These are phyloP conservation scores for Amphichorda felina DNA, from an alignment of 2,329 filamentous ascomycete genomes.

Conservation along the genomic window DNA sequence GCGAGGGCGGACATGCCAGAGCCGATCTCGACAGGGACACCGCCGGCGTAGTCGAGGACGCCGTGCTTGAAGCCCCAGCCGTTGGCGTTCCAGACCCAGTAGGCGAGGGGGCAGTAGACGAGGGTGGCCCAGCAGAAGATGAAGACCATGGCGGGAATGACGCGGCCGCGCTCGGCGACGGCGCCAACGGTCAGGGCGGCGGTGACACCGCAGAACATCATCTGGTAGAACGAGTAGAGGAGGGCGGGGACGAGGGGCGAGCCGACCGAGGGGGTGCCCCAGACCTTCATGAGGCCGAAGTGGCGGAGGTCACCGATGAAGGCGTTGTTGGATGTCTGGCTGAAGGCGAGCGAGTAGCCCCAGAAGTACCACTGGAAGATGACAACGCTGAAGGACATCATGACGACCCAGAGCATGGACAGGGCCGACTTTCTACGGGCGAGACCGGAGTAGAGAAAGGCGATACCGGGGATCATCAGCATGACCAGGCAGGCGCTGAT, in stretches of 20 bases:
- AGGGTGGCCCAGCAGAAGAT: conserved; percentile 92
- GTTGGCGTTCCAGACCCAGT: conserved; percentile 93
- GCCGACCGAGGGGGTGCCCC: conserved; percentile 76
- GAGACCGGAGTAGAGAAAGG: conserved; percentile 93
- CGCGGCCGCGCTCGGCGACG: conserved; percentile 84
- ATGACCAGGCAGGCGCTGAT: conserved; percentile 84
- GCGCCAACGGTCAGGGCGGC: conserved; percentile 85
- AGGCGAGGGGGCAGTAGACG: conserved; percentile 93
- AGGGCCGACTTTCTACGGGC: conserved; percentile 96
- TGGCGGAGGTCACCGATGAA: conserved; percentile 87
- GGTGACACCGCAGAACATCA: conserved; percentile 95
- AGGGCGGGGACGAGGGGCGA: conserved; percentile 81
- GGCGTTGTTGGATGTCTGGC: conserved; percentile 65
- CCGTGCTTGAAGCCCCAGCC: conserved; percentile 89
- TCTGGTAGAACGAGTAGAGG: conserved; percentile 93
- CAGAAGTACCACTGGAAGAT: conserved; percentile 99
- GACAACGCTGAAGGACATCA: conserved; percentile 84
- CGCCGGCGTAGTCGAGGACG: conserved; percentile 91
- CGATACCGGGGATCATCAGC: conserved; percentile 93
- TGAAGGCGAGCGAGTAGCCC: conserved; percentile 95
- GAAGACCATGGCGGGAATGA: conserved; percentile 91
- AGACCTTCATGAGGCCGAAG: conserved; percentile 78
- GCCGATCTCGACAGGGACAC: conserved; percentile 92
- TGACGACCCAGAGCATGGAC: conserved; percentile 93
- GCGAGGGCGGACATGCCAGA: conserved; percentile 89